Base-by-base conservation (phyloP, 2,329 filamentous ascomycete species). In the Colletotrichum ledebouriae region DNA sequence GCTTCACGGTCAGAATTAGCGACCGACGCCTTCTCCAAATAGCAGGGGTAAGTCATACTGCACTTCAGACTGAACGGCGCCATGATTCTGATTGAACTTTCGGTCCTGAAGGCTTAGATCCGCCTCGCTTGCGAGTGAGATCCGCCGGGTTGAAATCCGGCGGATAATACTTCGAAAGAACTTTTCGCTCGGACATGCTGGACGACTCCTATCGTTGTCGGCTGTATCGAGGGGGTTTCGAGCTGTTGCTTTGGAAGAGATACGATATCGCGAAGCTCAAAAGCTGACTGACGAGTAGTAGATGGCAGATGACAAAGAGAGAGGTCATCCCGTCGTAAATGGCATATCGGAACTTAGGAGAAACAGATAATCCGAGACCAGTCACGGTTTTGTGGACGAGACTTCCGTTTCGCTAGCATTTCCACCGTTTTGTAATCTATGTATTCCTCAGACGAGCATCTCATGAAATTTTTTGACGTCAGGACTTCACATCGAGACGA, bases 91-190 rank as follows among this genome's bases (percentile, higher is more conserved):
- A 98, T 75, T 97, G 93, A 9, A 94, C 86, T 73, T 93, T 93
- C 0, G 93, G 93, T 0, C 93, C 94, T 6, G 87, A 86, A 63
- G 89, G 83, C 77, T 94, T 94, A 9, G 89, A 88, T 39, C 37
- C 37, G 33, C 83, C 90, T 70, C 89, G 90, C 50, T 87, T 87
- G 17, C 93, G 89, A 29, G 86, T 86, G 80, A 98, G 88, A 75
- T 92, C 90, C 29, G 89, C 89, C 12, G 95, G 95, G 80, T 99
- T 96, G 80, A 98, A 99, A 78, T 98, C 94, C 83, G 80, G 92
- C 80, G 88, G 88, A 74, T 86, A 89, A 78, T 88, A 88, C 77
- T 88, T 88, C 71, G 82, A 60, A 70, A 94, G 85, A 56, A 95
- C 93, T 82, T 96, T 96, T 75, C 93, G 89, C 83, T 97, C 93